These are phyloP conservation scores for Sugiyamaella sp. DNA, from an alignment of 1,139 yeast genomes.

Conservation along the genomic window DNA sequence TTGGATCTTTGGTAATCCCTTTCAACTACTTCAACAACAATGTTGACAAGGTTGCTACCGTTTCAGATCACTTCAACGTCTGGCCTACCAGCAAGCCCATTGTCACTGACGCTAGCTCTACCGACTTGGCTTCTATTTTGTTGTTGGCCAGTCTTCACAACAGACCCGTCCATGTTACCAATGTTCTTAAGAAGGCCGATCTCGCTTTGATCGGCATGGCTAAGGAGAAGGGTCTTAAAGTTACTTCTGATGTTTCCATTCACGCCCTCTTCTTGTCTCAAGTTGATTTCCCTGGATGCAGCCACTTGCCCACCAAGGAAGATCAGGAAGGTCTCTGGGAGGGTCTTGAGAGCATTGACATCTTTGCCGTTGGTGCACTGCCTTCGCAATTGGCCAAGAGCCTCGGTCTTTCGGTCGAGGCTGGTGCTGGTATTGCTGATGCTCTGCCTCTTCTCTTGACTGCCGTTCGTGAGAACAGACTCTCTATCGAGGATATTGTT, in stretches of 20 bases:
- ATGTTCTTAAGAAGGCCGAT: conserved; percentile 80
- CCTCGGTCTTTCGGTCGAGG: conserved; percentile 57
- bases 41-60: conserved; percentile 66
- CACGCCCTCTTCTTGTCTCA: conserved; percentile 76
- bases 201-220: conserved; percentile 83
- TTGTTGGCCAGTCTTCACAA: conserved; percentile 86
- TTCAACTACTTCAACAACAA: conserved; percentile 69
- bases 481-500: conserved; percentile 73
- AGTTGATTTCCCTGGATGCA: conserved; percentile 69
- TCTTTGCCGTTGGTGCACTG: conserved; percentile 81
- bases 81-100: conserved; percentile 90
- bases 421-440: conserved; percentile 80
- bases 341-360: conserved; percentile 70
- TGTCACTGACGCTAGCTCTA: conserved; percentile 88
- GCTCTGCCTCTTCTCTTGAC: conserved; percentile 79
- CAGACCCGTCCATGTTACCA: conserved; percentile 87
- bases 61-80: conserved; percentile 74
- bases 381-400: conserved; percentile 75
- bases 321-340: conserved; percentile 88
- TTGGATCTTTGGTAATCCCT: conserved; percentile 81
- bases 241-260: conserved; percentile 89
- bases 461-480: conserved; percentile 74
- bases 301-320: conserved; percentile 73
- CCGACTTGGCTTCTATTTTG: conserved; percentile 88
- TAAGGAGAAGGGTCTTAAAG: conserved; percentile 76